A percentile compares a stretch with the other conserved stretches of the same genome.
phyloP scores from a whole-genome alignment of 305 asterid genomes.

The Fraxinus dipetala region DNA sequence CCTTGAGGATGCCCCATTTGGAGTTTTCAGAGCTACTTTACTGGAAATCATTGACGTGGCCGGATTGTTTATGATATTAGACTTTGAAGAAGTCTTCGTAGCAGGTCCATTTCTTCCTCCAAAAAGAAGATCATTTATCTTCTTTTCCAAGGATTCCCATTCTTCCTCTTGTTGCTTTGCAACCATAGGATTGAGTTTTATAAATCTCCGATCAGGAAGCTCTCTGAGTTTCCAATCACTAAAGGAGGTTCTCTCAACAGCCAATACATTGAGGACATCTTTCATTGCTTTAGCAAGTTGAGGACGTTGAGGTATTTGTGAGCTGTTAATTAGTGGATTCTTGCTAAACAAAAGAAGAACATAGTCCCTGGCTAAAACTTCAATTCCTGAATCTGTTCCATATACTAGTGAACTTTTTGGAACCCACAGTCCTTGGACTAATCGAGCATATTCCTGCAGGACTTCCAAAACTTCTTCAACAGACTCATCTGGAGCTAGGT shows the following conservation, averaged over 20 bases:
- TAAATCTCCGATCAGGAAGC: conserved; percentile 57
- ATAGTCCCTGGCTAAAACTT: conserved; percentile 54
- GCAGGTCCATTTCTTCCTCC: conserved; percentile 34
- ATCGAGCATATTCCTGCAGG: conserved; percentile 56
- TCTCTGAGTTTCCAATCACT: conserved; percentile 77
- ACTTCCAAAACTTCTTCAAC: conserved; percentile 57
- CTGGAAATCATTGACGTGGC: conserved; percentile 30
- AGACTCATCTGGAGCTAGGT: conserved; percentile 65
- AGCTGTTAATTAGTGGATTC: conserved; percentile 30
- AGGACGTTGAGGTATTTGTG: conserved; percentile 28
- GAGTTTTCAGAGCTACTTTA: conserved; percentile 32
- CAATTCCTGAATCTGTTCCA: conserved; percentile 38
- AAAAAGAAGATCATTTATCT: conserved; percentile 21
- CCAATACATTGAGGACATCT: conserved; percentile 50
- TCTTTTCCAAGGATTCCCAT: conserved; percentile 47
- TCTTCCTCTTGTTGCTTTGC: conserved; percentile 48
- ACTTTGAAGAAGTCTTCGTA: conserved; percentile 32
- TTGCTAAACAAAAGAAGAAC: conserved; percentile 67
- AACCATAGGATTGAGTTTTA: conserved; percentile 44
- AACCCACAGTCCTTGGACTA: conserved; percentile 94
- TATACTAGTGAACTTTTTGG: conserved; percentile 54
- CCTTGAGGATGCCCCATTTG: conserved; percentile 37
- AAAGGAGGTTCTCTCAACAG: conserved; percentile 44
- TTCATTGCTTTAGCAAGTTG: conserved; percentile 35
- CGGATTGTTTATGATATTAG: conserved; percentile 28